Conservation (phyloP, 2,329 filamentous ascomycete genomes). For the Penicillium sp. region DNA sequence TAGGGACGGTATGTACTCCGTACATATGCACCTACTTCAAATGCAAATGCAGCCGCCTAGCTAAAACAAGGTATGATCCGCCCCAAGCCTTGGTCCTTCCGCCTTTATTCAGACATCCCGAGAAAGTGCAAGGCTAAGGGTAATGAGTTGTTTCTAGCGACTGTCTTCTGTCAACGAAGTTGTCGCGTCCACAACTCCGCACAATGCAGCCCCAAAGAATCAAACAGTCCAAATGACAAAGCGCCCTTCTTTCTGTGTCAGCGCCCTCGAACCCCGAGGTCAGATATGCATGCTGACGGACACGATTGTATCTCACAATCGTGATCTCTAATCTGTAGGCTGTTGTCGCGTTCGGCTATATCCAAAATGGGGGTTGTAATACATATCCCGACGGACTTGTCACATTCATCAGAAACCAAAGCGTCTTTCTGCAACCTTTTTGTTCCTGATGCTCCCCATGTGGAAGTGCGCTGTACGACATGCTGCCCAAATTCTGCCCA, state of each 20-base stretch:
- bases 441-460: background rate
- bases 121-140: background rate
- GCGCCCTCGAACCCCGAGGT: background rate
- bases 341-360: background rate
- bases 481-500: slow-evolving; percentile 2
- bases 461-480: background rate
- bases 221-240: background rate
- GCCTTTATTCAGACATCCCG: background rate
- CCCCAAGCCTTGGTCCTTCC: background rate
- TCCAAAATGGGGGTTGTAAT: background rate
- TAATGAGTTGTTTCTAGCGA: background rate
- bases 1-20: background rate
- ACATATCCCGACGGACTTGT: background rate
- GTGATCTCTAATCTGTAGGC: background rate
- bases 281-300: background rate
- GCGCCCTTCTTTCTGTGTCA: background rate
- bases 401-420: background rate
- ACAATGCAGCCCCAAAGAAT: background rate
- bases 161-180: background rate
- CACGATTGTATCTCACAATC: background rate
- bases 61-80: background rate
- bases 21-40: background rate
- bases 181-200: background rate
- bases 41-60: background rate
- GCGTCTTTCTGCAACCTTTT: background rate